A percentile compares a stretch with the other conserved stretches of the same genome.
phyloP scores from a whole-genome alignment of 78 protist genomes.

The Thecamonas trahens region DNA sequence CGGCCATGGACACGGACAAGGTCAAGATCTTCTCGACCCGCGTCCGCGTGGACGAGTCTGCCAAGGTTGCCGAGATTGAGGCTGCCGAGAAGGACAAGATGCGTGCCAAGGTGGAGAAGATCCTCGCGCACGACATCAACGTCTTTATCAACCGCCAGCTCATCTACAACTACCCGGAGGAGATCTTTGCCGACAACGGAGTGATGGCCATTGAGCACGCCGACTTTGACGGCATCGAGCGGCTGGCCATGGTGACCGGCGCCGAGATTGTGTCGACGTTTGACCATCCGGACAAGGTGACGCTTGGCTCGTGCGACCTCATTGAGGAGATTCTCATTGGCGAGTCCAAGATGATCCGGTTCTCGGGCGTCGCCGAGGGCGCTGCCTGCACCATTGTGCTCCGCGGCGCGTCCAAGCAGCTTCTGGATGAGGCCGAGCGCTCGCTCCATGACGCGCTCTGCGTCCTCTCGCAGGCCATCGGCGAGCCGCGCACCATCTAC shows the following conservation, averaged over 20 bases:
- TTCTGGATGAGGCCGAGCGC: constrained; percentile 98
- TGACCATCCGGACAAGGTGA: constrained; percentile 82
- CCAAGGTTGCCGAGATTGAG: constrained; percentile 86
- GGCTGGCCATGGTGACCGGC: constrained; percentile 61
- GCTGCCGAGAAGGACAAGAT: constrained; percentile 86
- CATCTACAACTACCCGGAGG: constrained; percentile 96
- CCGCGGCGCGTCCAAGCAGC: constrained; percentile 91
- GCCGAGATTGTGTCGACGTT: constrained; percentile 97
- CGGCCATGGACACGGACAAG: constrained; percentile 99
- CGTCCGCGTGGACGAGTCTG: constrained; percentile 58
- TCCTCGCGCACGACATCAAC: constrained; percentile 79
- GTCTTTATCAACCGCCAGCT: constrained; percentile 97
- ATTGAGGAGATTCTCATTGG: constrained; percentile 98
- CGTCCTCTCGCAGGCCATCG: constrained; percentile 84
- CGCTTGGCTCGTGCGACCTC: constrained; percentile 80
- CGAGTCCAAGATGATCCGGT: constrained; percentile 89
- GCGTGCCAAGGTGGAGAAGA: constrained; percentile 79
- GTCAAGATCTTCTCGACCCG: constrained; percentile 93
- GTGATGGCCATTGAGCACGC: constrained; percentile 95
- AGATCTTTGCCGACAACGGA: constrained; percentile 79
- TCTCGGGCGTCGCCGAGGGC: constrained; percentile 74
- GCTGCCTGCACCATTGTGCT: constrained; percentile 98
- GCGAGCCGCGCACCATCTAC: constrained; percentile 69
- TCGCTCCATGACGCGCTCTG: constrained; percentile 99
- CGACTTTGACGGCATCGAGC: constrained; percentile 98